These are phyloP conservation scores for Cryptosporidium felis DNA, from an alignment of 169 alveolate genomes.

Conservation along the genomic window DNA sequence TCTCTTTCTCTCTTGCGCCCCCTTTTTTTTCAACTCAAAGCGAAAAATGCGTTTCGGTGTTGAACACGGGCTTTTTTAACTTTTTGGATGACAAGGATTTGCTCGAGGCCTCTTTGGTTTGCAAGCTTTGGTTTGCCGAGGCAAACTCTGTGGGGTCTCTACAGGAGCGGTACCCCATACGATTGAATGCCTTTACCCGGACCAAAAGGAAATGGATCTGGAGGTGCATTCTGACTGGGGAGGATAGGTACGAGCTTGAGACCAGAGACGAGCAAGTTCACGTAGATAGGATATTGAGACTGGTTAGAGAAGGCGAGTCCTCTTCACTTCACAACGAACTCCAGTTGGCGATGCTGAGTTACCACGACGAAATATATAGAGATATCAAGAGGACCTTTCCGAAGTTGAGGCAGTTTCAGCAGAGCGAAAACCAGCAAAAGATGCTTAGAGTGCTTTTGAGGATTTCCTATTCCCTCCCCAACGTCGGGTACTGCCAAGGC, in stretches of 20 bases:
- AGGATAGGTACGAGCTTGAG: conserved; percentile 1
- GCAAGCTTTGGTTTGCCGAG: conserved; percentile 66
- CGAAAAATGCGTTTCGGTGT: conserved; percentile 5
- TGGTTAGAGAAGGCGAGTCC: not conserved
- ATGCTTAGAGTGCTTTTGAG: conserved; percentile 20
- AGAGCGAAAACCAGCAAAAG: conserved; percentile 10
- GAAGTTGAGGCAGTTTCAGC: conserved; percentile 21
- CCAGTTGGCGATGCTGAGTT: not conserved
- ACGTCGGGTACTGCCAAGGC: conserved; percentile 69
- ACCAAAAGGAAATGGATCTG: conserved; percentile 40
- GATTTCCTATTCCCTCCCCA: conserved; percentile 44
- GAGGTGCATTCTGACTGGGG: conserved; percentile 52
- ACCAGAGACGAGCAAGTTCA: not conserved
- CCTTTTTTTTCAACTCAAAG: too few species aligned
- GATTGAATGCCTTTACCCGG: not conserved
- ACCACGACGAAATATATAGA: conserved; percentile 30
- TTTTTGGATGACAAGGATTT: conserved; percentile 34
- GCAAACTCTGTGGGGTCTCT: conserved; percentile 13
- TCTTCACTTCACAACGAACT: not conserved
- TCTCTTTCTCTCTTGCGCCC: too few species aligned
- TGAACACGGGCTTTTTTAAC: conserved; percentile 4
- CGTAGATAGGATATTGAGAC: not conserved
- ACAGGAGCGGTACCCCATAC: conserved; percentile 42
- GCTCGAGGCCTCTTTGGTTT: conserved; percentile 42
- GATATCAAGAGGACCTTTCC: conserved; percentile 59